Evolutionary conservation across 352 stramenopile species (phyloP).

Genomic region (Pythium guiyangense): DNA sequence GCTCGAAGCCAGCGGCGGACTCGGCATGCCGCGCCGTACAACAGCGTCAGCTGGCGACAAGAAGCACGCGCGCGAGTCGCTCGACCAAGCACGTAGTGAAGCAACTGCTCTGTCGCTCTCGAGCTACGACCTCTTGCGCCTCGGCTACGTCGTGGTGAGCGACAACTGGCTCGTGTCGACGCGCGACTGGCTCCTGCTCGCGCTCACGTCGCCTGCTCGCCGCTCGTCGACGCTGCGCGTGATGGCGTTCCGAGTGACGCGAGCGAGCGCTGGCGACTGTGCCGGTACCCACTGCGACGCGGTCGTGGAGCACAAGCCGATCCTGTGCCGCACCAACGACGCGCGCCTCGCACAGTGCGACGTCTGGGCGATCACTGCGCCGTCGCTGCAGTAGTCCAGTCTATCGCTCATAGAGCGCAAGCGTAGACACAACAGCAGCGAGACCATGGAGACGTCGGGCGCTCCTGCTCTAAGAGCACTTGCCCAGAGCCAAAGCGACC

Average conservation of each 20-base stretch:
- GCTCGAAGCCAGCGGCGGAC: not conserved
- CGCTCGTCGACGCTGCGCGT: conserved; percentile 29
- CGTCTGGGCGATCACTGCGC: conserved; percentile 24
- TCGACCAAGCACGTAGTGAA: not conserved
- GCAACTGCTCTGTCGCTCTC: conserved; percentile 8
- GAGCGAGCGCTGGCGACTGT: not conserved
- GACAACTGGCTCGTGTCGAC: conserved; percentile 21
- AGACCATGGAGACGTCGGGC: conserved; percentile 31
- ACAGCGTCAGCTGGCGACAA: not conserved
- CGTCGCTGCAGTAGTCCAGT: conserved; percentile 17
- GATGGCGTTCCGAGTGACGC: conserved; percentile 14
- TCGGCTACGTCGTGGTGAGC: conserved; percentile 32
- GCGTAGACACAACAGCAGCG: not conserved
- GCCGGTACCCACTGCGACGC: too few species aligned
- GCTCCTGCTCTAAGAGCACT: not conserved
- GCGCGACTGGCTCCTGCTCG: conserved; percentile 28
- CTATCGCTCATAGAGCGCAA: not conserved
- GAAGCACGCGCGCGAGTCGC: too few species aligned
- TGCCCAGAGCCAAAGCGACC: not conserved
- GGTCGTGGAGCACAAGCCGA: conserved; percentile 13
- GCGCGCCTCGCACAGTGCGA: conserved; percentile 14
- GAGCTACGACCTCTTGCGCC: conserved; percentile 30
- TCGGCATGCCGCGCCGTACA: not conserved
- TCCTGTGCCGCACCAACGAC: conserved; percentile 26
- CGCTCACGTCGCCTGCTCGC: conserved; percentile 11